These are phyloP conservation scores for Lachancea kluyveri DNA, from an alignment of 805 yeast genomes.

Conservation along the genomic window DNA sequence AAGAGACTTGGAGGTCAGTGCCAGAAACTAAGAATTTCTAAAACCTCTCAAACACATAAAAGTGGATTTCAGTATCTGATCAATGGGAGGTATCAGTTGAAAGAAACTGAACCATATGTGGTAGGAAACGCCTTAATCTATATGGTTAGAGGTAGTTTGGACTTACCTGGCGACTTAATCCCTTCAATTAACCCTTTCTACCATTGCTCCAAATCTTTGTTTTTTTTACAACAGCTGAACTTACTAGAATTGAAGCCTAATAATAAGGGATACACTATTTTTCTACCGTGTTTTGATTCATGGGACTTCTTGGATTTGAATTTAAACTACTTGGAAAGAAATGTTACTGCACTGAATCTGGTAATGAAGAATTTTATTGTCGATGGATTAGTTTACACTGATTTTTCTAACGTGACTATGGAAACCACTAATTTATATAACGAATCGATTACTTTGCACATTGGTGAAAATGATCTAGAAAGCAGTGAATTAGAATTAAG, in stretches of 20 bases:
- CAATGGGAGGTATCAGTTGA: constrained; percentile 51
- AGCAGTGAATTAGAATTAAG: constrained; percentile 7
- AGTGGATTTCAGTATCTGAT: constrained; percentile 32
- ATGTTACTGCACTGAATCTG: constrained; percentile 43
- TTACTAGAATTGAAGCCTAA: constrained; percentile 49
- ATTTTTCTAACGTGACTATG: constrained; percentile 35
- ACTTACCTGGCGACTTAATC: constrained; percentile 58
- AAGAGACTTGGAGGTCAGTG: constrained; percentile 54
- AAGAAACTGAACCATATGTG: constrained; percentile 35
- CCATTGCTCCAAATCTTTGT: constrained; percentile 60
- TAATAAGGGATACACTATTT: constrained; percentile 60
- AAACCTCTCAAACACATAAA: constrained; percentile 16
- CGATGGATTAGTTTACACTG: constrained; percentile 62
- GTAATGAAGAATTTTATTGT: constrained; percentile 55
- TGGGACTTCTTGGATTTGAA: constrained; percentile 64
- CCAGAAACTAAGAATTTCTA: constrained; percentile 47
- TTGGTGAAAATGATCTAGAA: constrained; percentile 1
- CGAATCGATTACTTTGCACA: constrained; percentile 16
- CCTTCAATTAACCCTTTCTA: constrained; percentile 58
- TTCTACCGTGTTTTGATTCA: constrained; percentile 70
- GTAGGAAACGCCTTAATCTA: constrained; percentile 67
- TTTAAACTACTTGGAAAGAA: constrained; percentile 48
- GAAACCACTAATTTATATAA: constrained; percentile 30
- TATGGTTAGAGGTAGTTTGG: constrained; percentile 51
- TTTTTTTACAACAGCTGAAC: constrained; percentile 46